Percentiles rank a stretch among this genome's conserved stretches.
These are phyloP conservation scores for Marsdenia floribunda DNA, from an alignment of 257 asterid genomes.

Conservation along the genomic window DNA sequence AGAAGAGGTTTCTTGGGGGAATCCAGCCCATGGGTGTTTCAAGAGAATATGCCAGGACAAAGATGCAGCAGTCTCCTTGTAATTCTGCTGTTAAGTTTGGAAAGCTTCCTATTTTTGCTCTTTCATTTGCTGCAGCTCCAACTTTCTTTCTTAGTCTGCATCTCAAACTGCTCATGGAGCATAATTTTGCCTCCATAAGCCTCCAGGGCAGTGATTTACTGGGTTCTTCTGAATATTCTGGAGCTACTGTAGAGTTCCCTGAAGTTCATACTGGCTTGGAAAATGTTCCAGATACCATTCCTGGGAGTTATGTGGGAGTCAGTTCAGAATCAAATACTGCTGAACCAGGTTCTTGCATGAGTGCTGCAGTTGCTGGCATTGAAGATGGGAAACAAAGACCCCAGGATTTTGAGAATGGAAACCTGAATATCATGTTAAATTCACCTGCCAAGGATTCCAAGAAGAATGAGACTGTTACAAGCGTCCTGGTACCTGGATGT, in stretches of 20 bases:
- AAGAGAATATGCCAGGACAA: constrained; percentile 36
- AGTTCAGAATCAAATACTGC: constrained; percentile 22
- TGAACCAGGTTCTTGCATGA: constrained; percentile 25
- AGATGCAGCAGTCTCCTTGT: constrained; percentile 32
- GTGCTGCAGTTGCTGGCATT: constrained; percentile 25
- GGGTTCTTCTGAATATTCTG: constrained; percentile 30
- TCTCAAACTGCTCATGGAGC: constrained; percentile 40
- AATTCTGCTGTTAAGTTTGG: constrained; percentile 33
- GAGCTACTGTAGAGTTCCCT: constrained; percentile 27
- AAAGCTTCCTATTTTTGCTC: constrained; percentile 38
- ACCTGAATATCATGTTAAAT: constrained; percentile 15
- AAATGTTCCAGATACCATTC: constrained; percentile 21
- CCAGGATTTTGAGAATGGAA: constrained; percentile 24
- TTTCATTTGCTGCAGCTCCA: constrained; percentile 49
- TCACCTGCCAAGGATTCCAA: constrained; percentile 11
- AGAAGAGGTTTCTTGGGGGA: constrained; percentile 36
- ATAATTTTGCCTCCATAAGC: constrained; percentile 27
- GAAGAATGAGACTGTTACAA: constrained; percentile 20
- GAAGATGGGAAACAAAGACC: constrained; percentile 21
- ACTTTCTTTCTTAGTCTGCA: constrained; percentile 39
- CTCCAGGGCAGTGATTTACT: constrained; percentile 26
- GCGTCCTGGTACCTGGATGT: constrained; percentile 18
- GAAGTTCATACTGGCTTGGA: constrained; percentile 26
- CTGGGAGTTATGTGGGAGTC: constrained; percentile 20
- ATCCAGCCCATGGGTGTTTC: constrained; percentile 47